phyloP scores from a whole-genome alignment of 306 rosid genomes.

The Sechiopsis laciniata region DNA sequence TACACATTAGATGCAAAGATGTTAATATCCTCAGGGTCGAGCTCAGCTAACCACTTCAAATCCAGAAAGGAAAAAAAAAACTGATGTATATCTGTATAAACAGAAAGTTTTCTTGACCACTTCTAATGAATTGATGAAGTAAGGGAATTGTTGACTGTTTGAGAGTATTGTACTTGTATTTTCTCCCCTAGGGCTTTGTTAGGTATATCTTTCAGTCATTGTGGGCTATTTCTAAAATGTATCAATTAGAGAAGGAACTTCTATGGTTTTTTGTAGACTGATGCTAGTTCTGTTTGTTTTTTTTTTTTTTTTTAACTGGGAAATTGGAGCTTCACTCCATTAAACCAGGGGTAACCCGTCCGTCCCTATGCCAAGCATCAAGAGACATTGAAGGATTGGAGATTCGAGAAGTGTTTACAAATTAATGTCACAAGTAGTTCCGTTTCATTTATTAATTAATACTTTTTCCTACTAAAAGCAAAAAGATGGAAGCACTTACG shows the following conservation, averaged over 20 bases:
- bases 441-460: not conserved
- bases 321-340: too few relatives aligned
- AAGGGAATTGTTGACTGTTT: not conserved
- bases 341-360: too few relatives aligned
- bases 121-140: not conserved
- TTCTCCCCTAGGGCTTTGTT: not conserved
- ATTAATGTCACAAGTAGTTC: too few relatives aligned
- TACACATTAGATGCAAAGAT: not conserved
- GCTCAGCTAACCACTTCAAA: not conserved
- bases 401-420: too few relatives aligned
- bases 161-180: not conserved
- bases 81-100: not conserved
- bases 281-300: conserved; percentile 1
- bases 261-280: not conserved
- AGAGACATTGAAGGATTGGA: too few relatives aligned
- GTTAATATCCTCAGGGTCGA: not conserved
- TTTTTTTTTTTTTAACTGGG: too few relatives aligned
- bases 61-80: too few relatives aligned
- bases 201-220: not conserved
- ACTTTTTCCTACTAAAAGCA: not conserved
- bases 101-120: not conserved
- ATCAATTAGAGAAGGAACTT: not conserved
- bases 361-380: too few relatives aligned
- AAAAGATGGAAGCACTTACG: too few relatives aligned
- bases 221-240: not conserved